Percentiles rank a stretch among this genome's conserved stretches.
Conservation (phyloP, 441 rosid species). For the Populus hybrid region DNA sequence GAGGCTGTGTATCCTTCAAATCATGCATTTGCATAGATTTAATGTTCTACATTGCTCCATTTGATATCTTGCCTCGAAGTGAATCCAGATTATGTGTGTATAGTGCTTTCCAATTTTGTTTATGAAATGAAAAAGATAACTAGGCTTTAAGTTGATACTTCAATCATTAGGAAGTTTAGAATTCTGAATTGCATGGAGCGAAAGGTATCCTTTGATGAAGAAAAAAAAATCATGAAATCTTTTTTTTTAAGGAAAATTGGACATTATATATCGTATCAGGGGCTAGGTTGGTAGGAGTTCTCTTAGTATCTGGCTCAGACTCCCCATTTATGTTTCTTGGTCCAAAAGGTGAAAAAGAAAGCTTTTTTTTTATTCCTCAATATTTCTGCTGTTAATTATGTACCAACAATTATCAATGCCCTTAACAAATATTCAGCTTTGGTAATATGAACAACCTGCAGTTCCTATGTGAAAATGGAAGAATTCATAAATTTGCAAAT, state of each 20-base stretch:
- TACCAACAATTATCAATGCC: conserved; percentile 20
- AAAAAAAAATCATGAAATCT: background rate
- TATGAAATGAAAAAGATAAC: background rate
- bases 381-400: conserved; percentile 12
- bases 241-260: background rate
- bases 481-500: conserved; percentile 80
- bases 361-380: background rate
- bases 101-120: background rate
- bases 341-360: background rate
- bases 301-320: background rate
- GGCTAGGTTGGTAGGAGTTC: background rate
- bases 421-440: conserved; percentile 63
- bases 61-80: background rate
- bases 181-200: background rate
- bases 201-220: background rate
- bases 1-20: conserved; percentile 79
- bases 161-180: background rate
- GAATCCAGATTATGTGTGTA: background rate
- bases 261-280: background rate
- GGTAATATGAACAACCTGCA: conserved; percentile 77
- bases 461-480: conserved; percentile 78
- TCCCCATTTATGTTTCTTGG: background rate
- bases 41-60: background rate
- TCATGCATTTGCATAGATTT: background rate
- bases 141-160: background rate